Percentiles rank a stretch among this genome's conserved stretches.
Conservation (phyloP, 768 basidiomycete genomes). For the Gyrodon lividus region DNA sequence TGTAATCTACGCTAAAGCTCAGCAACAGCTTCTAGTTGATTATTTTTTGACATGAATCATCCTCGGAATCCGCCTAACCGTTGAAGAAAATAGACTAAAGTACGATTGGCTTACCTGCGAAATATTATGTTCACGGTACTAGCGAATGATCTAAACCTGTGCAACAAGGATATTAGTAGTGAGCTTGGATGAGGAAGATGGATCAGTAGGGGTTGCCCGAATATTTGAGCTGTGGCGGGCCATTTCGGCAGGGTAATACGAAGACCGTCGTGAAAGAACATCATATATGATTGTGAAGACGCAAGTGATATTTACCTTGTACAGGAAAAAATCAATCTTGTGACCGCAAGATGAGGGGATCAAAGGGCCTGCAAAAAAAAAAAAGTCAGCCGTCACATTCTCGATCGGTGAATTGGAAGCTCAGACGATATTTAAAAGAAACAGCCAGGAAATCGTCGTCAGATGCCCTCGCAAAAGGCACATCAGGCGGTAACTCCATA, state of each 20-base stretch:
- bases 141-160: not conserved
- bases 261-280: slow-evolving; percentile 80
- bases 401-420: slow-evolving; percentile 3
- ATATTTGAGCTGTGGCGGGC: slow-evolving; percentile 88
- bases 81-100: not conserved
- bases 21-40: slow-evolving; percentile 93
- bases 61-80: slow-evolving; percentile 1
- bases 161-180: not conserved
- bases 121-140: accelerated
- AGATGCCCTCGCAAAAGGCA: slow-evolving; percentile 37
- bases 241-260: slow-evolving; percentile 83
- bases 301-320: slow-evolving; percentile 10
- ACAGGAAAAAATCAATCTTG: no score
- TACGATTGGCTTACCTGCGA: slow-evolving; percentile 7
- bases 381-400: not conserved
- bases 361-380: not conserved
- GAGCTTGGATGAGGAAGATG: slow-evolving; percentile 1
- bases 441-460: slow-evolving; percentile 84
- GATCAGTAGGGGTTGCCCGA: slow-evolving; percentile 81
- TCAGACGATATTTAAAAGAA: slow-evolving; percentile 56
- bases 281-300: slow-evolving; percentile 5
- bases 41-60: slow-evolving; percentile 38
- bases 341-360: not conserved
- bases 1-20: slow-evolving; percentile 69
- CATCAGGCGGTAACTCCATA: slow-evolving; percentile 89